Evolutionary conservation across 179 eudicot species (phyloP).

Genomic region (Silene coronaria): DNA sequence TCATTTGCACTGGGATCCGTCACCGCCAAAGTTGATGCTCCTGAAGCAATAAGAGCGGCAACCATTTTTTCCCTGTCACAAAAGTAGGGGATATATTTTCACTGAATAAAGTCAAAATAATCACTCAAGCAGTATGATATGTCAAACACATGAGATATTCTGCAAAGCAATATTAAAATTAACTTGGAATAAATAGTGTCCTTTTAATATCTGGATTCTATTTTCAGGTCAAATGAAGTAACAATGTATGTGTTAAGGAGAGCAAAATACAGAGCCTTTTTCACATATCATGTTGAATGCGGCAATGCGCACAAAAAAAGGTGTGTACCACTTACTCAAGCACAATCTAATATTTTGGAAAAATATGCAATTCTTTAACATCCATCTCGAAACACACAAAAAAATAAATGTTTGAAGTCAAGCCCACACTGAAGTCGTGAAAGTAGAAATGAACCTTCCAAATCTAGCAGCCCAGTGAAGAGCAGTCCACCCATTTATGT

Average conservation of each 20-base stretch:
- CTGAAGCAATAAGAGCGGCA: conserved; percentile 77
- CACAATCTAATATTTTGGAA: neutral
- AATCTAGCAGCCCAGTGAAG: conserved; percentile 98
- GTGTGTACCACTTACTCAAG: neutral
- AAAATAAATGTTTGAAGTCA: neutral
- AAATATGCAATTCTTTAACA: neutral
- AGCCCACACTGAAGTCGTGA: neutral
- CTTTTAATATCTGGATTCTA: neutral
- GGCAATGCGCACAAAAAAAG: neutral
- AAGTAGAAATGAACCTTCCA: conserved; percentile 59
- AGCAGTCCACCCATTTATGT: conserved; percentile 89
- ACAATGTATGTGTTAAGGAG: neutral
- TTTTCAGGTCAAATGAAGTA: neutral
- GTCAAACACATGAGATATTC: neutral
- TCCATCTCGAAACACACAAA: neutral
- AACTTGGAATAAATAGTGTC: neutral
- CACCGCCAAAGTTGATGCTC: conserved; percentile 84
- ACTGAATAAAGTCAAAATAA: neutral
- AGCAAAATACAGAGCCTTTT: neutral
- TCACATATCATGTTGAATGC: neutral
- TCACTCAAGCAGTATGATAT: neutral
- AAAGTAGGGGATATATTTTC: neutral
- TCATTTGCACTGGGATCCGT: conserved; percentile 78
- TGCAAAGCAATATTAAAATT: neutral
- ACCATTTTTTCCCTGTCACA: conserved; percentile 81